Percentiles rank a stretch among this genome's conserved stretches.
Conservation (phyloP, 1,284 basidiomycete genomes). For the Boletus semigastroideus region DNA sequence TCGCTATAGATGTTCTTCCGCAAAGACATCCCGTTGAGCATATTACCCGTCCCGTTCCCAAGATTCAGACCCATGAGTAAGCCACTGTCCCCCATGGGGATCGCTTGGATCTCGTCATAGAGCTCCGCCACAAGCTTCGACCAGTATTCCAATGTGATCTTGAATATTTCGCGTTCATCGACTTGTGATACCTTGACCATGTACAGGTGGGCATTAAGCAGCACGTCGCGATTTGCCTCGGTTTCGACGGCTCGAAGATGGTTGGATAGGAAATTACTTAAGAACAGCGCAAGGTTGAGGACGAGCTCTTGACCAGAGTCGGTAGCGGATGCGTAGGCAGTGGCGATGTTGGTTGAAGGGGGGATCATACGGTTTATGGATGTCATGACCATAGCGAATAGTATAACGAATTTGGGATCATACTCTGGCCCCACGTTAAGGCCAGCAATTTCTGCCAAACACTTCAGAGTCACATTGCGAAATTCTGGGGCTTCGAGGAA, state of each 20-base stretch:
- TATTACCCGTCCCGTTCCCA: conserved; percentile 58
- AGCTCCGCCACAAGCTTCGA: conserved; percentile 95
- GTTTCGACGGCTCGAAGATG: conserved; percentile 94
- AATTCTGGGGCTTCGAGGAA: conserved; percentile 98
- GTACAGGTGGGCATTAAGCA: conserved; percentile 96
- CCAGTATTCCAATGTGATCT: conserved; percentile 99
- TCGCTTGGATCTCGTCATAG: conserved; percentile 95
- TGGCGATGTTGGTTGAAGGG: conserved; percentile 93
- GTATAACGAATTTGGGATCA: conserved; percentile 95
- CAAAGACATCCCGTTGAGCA: conserved; percentile 76
- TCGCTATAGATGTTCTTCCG: conserved; percentile 95
- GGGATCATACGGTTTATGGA: conserved; percentile 96
- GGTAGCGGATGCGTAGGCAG: conserved; percentile 88
- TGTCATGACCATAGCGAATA: conserved; percentile 99
- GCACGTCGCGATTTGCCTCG: conserved; percentile 87
- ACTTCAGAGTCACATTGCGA: conserved; percentile 97
- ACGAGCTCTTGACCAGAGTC: conserved; percentile 97
- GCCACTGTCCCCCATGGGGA: conserved; percentile 93
- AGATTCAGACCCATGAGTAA: conserved; percentile 92
- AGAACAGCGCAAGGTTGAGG: conserved; percentile 95
- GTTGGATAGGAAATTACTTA: conserved; percentile 92
- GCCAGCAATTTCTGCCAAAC: conserved; percentile 94
- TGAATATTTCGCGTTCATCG: conserved; percentile 98
- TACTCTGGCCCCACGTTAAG: conserved; percentile 98
- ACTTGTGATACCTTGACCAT: conserved; percentile 99